Base-by-base conservation (phyloP, 768 basidiomycete genomes). In the Calocybe cyanea region DNA sequence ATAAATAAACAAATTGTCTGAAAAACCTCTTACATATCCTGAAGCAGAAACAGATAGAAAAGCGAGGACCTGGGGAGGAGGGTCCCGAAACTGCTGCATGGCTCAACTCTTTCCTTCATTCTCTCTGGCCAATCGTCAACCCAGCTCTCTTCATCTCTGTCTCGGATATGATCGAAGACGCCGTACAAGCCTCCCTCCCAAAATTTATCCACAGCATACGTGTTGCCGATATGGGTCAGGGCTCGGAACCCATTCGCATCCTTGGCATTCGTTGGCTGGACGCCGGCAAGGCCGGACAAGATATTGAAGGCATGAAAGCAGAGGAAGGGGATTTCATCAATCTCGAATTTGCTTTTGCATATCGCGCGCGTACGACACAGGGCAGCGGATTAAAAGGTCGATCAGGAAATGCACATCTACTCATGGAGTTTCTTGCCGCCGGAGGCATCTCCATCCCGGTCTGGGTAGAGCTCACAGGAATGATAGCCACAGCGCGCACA, bases 101-200 rank as follows among this genome's bases (percentile, higher is more conserved):
- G 88, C 70, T 87, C 25, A 87, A 88, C 61, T 66, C 77, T 3
- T 60, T 87, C 41, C 63, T 85, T 19, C 62, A 67, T 31, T 71
- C 76, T 2, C 60, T 89, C 8, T 90, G 88, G 87, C 85, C 85
- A 0, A 73, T 87, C 46, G 65, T 88, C 49, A 85, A 88, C 57
- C 85, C 87, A 2, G 71, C 79, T 19, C 67, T 88, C 40, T 81
- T 83, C 61, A 65, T 63, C 7, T 65, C 75, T 4, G 45, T 80
- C 25, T 68, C 78, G 13, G 85, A 87, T 63, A 81, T 83, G 68
- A 61, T 81, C 4, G 80, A 81, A 62, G 78, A 79, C 53, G 70
- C 76, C 14, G 73, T 81, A 56, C 78, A 80, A 60, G 65, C 74
- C 15, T 69, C 74, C 3, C 69, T 77, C 13, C 78, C 78, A 0